Conservation (phyloP, 2,329 filamentous ascomycete genomes). For the Colletotrichum euphorbiae region DNA sequence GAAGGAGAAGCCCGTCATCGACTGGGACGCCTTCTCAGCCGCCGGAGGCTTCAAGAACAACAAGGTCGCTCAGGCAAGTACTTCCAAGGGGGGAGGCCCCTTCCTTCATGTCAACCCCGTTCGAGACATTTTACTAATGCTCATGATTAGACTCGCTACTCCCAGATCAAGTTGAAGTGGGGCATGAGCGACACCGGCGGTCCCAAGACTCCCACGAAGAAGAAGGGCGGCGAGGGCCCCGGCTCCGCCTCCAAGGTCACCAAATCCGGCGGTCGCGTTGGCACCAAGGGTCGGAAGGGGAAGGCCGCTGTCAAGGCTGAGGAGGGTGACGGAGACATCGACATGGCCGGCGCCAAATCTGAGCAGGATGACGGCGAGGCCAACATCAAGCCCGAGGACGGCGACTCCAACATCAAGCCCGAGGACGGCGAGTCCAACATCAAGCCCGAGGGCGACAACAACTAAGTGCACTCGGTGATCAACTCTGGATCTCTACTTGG, state of each 20-base stretch:
- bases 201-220: constrained; percentile 30
- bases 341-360: background rate
- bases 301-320: constrained; percentile 41
- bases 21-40: constrained; percentile 60
- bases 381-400: constrained; percentile 34
- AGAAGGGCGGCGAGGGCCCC: background rate
- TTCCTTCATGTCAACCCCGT: no score
- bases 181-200: constrained; percentile 45
- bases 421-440: constrained; percentile 29
- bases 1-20: constrained; percentile 56
- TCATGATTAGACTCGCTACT: constrained; percentile 55
- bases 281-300: constrained; percentile 40
- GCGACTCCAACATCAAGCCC: no score
- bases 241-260: constrained; percentile 32
- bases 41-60: constrained; percentile 59
- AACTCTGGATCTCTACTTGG: background rate
- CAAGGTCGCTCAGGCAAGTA: constrained; percentile 56
- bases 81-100: no score
- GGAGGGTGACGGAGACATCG: constrained; percentile 12
- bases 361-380: constrained; percentile 31
- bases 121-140: background rate
- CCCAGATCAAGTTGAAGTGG: constrained; percentile 62
- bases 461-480: background rate
- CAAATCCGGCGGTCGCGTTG: constrained; percentile 39
- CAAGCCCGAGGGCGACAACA: constrained; percentile 39